phyloP scores from a whole-genome alignment of 805 yeast genomes.

The Peterozyma xylosa region DNA sequence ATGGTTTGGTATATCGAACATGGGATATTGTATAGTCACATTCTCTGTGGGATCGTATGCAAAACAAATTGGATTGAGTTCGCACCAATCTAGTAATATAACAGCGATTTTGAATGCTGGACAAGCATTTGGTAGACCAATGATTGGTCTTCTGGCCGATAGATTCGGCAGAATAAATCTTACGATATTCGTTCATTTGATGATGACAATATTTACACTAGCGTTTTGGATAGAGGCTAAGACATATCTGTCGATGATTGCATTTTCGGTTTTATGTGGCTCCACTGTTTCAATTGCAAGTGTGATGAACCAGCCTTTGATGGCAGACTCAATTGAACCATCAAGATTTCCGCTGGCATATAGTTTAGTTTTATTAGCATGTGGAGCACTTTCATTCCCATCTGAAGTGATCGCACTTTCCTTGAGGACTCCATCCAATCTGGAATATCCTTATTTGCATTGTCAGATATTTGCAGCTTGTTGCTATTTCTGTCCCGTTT shows the following conservation, averaged over 20 bases:
- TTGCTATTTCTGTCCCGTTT: conserved; percentile 32
- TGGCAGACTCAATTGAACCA: conserved; percentile 26
- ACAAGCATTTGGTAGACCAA: conserved; percentile 44
- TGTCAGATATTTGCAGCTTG: conserved; percentile 56
- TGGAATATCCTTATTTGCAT: conserved; percentile 39
- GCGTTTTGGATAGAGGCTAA: conserved; percentile 43
- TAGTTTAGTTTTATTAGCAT: conserved; percentile 17
- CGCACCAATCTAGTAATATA: conserved; percentile 36
- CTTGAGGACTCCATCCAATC: conserved; percentile 15
- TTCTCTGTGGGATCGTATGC: conserved; percentile 44
- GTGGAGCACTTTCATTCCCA: conserved; percentile 22
- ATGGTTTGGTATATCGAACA: conserved; percentile 20
- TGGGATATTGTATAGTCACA: conserved; percentile 32
- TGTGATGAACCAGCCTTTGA: conserved; percentile 26
- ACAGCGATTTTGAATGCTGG: conserved; percentile 39
- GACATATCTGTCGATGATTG: conserved; percentile 31
- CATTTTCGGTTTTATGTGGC: conserved; percentile 37
- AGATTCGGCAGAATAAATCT: conserved; percentile 38
- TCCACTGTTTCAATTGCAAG: conserved; percentile 37
- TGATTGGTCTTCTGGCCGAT: conserved; percentile 39
- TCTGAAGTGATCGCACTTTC: conserved; percentile 25
- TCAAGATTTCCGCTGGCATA: conserved; percentile 20
- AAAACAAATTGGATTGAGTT: conserved; percentile 37
- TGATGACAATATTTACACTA: conserved; percentile 30
- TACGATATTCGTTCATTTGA: conserved; percentile 26